phyloP scores from a whole-genome alignment of 305 asterid species.

The Solanum chacoense region DNA sequence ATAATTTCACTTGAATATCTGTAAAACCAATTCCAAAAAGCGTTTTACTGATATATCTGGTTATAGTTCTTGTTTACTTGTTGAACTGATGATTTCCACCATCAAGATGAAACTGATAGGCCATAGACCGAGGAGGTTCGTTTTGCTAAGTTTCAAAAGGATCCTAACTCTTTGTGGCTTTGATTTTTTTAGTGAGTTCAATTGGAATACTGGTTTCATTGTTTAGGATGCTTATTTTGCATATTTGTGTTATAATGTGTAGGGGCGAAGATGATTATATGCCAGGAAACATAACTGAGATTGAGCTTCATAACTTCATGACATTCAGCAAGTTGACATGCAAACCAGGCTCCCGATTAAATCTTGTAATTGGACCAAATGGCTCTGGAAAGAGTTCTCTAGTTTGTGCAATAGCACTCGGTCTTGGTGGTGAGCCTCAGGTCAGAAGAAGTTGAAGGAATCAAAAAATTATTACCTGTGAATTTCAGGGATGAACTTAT shows the following conservation, averaged over 20 bases:
- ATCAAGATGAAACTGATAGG: background rate
- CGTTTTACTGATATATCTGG: background rate
- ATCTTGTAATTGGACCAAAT: constrained; percentile 94
- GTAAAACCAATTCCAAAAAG: background rate
- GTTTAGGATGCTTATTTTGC: background rate
- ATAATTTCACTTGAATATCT: background rate
- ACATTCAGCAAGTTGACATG: constrained; percentile 61
- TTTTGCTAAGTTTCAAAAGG: background rate
- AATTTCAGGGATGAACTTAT: background rate
- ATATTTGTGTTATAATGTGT: constrained; percentile 3
- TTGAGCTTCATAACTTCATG: constrained; percentile 89
- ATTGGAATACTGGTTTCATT: background rate
- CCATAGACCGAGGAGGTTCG: background rate
- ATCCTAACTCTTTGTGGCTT: background rate
- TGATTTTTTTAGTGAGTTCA: background rate
- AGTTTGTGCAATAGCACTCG: constrained; percentile 94
- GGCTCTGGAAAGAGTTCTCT: constrained; percentile 98
- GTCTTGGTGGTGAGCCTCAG: constrained; percentile 97
- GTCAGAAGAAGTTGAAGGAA: constrained; percentile 17
- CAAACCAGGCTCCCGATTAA: constrained; percentile 79
- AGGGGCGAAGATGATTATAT: constrained; percentile 79
- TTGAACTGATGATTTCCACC: background rate
- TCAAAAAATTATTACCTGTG: background rate
- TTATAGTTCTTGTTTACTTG: background rate
- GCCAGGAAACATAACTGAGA: constrained; percentile 72